Percentiles rank a stretch among this genome's conserved stretches.
These are phyloP conservation scores for Exserohilum rostratum DNA, from an alignment of 2,329 filamentous ascomycete genomes.

Conservation along the genomic window DNA sequence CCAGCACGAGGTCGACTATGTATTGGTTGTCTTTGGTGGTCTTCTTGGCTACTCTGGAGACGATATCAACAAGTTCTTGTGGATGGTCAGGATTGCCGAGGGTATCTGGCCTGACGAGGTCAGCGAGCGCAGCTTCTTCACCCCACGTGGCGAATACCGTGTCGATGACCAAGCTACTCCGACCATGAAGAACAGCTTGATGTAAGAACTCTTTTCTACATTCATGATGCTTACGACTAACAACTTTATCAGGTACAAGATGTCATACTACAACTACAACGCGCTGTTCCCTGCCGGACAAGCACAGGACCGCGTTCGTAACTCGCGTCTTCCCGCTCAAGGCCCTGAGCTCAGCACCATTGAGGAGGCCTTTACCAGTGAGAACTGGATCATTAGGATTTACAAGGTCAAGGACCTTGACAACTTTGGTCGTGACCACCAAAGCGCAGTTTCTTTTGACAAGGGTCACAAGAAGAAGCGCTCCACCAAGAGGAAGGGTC, in stretches of 20 bases:
- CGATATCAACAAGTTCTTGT: slow-evolving; percentile 99
- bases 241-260: slow-evolving; percentile 81
- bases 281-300: slow-evolving; percentile 89
- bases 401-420: slow-evolving; percentile 99
- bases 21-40: slow-evolving; percentile 96
- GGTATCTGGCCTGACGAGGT: slow-evolving; percentile 99
- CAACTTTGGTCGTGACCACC: slow-evolving; percentile 90
- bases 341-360: slow-evolving; percentile 85
- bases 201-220: slow-evolving; percentile 65
- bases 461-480: slow-evolving; percentile 86
- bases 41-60: slow-evolving; percentile 96
- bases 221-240: slow-evolving; percentile 26
- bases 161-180: slow-evolving; percentile 93
- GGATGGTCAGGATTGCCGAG: slow-evolving; percentile 99
- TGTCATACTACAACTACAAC: slow-evolving; percentile 99
- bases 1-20: slow-evolving; percentile 98
- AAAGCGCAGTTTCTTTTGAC: slow-evolving; percentile 71
- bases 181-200: slow-evolving; percentile 98
- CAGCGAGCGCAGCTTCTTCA: slow-evolving; percentile 97
- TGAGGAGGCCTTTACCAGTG: slow-evolving; percentile 97
- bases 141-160: slow-evolving; percentile 87
- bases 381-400: slow-evolving; percentile 99
- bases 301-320: slow-evolving; percentile 87
- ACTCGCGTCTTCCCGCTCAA: slow-evolving; percentile 77
- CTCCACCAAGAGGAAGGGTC: slow-evolving; percentile 72